Percentiles rank a stretch among this genome's conserved stretches.
These are phyloP conservation scores for Hypericum perforatum DNA, from an alignment of 345 rosid species.

Conservation along the genomic window DNA sequence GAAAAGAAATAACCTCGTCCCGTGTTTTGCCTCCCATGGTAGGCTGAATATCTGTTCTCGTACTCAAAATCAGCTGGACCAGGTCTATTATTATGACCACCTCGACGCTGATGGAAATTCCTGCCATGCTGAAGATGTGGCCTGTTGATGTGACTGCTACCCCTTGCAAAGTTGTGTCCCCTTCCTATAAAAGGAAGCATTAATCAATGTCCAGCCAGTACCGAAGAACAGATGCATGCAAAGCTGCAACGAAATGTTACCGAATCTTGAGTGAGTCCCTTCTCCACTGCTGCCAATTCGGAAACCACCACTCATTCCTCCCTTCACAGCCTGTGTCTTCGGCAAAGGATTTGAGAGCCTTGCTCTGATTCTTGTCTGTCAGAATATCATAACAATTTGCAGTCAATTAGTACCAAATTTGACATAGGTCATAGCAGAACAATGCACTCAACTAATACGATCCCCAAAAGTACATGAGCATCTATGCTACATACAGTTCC, in stretches of 20 bases:
- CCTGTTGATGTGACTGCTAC: slow-evolving; percentile 29
- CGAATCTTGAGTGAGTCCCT: slow-evolving; percentile 37
- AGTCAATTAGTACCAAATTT: slow-evolving; percentile 10
- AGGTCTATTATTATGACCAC: slow-evolving; percentile 27
- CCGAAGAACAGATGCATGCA: slow-evolving; percentile 5
- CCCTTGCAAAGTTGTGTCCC: slow-evolving; percentile 21
- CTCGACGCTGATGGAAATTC: slow-evolving; percentile 30
- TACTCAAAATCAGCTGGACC: slow-evolving; percentile 23
- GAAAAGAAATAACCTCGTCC: slow-evolving; percentile 25
- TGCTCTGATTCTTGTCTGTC: slow-evolving; percentile 42
- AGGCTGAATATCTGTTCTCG: slow-evolving; percentile 18
- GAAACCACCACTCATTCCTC: slow-evolving; percentile 65
- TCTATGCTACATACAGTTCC: too few species aligned
- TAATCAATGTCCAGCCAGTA: slow-evolving; percentile 6
- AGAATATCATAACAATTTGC: slow-evolving; percentile 10
- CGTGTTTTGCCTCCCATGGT: slow-evolving; percentile 28
- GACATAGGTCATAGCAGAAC: neutral
- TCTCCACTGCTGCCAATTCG: slow-evolving; percentile 29
- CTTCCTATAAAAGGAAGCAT: slow-evolving; percentile 27
- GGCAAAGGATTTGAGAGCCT: slow-evolving; percentile 68
- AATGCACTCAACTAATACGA: too few species aligned
- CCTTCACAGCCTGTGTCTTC: slow-evolving; percentile 58
- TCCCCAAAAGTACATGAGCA: too few species aligned
- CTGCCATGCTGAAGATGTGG: slow-evolving; percentile 27
- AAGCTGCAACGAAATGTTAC: slow-evolving; percentile 18